These are phyloP conservation scores for Stevia rebaudiana DNA, from an alignment of 140 eudicot species.

Conservation along the genomic window DNA sequence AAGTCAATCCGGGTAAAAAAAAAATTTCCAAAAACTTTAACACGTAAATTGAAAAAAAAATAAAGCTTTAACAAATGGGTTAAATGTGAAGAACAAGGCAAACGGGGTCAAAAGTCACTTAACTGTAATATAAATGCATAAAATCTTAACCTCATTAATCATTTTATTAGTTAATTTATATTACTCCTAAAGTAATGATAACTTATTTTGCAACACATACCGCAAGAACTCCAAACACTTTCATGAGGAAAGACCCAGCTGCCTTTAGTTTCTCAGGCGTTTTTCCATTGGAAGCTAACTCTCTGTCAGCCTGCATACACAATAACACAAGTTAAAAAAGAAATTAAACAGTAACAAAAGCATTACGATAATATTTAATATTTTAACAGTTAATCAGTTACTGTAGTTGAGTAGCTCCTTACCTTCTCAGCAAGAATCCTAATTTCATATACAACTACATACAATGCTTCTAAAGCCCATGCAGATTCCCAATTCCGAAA, in stretches of 20 bases:
- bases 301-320: slow-evolving; percentile 75
- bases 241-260: slow-evolving; percentile 98
- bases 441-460: slow-evolving; percentile 81
- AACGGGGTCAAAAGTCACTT: neutral
- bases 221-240: slow-evolving; percentile 96
- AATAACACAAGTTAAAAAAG: slow-evolving; percentile 6
- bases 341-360: neutral
- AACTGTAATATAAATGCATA: neutral
- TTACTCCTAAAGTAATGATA: neutral
- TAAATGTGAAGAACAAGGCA: neutral
- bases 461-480: slow-evolving; percentile 90
- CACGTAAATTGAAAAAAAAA: neutral
- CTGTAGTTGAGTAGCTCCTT: slow-evolving; percentile 25
- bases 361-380: no score
- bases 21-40: no score
- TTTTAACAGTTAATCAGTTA: neutral
- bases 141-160: neutral
- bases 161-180: neutral
- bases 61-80: neutral
- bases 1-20: neutral
- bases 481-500: slow-evolving; percentile 96
- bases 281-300: slow-evolving; percentile 81
- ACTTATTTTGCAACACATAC: slow-evolving; percentile 37
- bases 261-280: slow-evolving; percentile 91
- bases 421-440: slow-evolving; percentile 97